Conservation (phyloP, 228 moss, liverwort and hornwort species). For the Sphagnum fallax region DNA sequence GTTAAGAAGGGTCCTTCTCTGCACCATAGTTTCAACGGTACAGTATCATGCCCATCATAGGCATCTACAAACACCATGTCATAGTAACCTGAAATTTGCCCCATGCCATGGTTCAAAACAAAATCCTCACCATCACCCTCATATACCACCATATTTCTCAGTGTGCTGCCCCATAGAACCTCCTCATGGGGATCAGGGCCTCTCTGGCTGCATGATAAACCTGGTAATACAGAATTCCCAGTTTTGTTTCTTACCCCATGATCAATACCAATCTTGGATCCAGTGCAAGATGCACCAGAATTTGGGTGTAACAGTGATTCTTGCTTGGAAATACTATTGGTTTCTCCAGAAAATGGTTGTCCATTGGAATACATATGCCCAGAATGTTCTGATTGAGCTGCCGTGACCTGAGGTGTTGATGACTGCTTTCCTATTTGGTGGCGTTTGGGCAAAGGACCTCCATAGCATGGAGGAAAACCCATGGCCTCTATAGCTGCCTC, state of each 20-base stretch:
- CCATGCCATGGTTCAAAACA: slow-evolving; percentile 35
- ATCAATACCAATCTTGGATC: slow-evolving; percentile 4
- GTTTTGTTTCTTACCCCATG: not conserved
- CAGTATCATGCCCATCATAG: slow-evolving; percentile 78
- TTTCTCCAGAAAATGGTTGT: not conserved
- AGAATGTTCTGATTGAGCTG: not conserved
- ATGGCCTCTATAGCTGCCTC: slow-evolving; percentile 69
- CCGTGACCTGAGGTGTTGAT: not conserved
- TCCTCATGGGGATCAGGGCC: slow-evolving; percentile 16
- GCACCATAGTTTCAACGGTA: slow-evolving; percentile 68
- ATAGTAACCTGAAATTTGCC: slow-evolving; percentile 26
- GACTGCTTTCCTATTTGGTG: not conserved
- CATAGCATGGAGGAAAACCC: slow-evolving; percentile 72
- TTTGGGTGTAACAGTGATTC: not conserved
- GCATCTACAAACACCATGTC: slow-evolving; percentile 93
- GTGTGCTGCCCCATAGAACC: slow-evolving; percentile 46
- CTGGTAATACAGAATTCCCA: not conserved
- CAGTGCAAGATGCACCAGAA: not conserved
- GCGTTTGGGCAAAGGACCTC: not conserved
- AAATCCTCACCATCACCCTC: slow-evolving; percentile 76
- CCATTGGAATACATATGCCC: slow-evolving; percentile 1
- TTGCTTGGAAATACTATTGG: not conserved
- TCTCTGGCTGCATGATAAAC: not conserved
- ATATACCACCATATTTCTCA: slow-evolving; percentile 48
- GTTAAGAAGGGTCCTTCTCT: slow-evolving; percentile 61